phyloP scores from a whole-genome alignment of 306 rosid genomes.

The Inga oerstediana region DNA sequence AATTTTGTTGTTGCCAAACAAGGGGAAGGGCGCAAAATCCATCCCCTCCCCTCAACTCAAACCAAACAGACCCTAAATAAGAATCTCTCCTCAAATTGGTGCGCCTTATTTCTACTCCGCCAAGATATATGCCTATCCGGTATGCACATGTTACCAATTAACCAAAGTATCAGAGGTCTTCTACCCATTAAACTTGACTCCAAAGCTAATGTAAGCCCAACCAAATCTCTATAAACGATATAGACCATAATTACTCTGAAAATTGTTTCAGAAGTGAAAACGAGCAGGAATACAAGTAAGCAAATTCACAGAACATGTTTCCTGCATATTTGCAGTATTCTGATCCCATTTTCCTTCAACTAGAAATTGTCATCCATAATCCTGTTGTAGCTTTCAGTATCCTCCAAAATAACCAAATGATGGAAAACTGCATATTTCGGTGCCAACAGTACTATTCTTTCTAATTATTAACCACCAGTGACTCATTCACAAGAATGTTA shows the following conservation, averaged over 20 bases:
- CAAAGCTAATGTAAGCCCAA: not conserved
- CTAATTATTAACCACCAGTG: not conserved
- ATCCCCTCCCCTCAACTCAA: too few relatives aligned
- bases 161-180: constrained; percentile 5
- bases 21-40: too few relatives aligned
- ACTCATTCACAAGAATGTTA: not conserved
- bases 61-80: too few relatives aligned
- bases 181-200: not conserved
- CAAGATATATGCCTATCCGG: not conserved
- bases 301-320: not conserved
- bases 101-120: not conserved
- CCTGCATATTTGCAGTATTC: not conserved
- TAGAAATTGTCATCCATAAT: constrained; percentile 8
- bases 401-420: not conserved
- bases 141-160: not conserved
- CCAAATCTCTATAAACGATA: constrained; percentile 1
- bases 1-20: too few relatives aligned
- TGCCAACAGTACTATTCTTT: not conserved
- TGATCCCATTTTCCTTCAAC: not conserved
- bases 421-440: not conserved
- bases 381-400: not conserved
- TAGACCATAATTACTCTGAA: not conserved
- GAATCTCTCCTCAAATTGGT: not conserved
- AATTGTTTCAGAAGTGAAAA: not conserved
- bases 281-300: not conserved